Evolutionary conservation across 352 stramenopile genomes (phyloP), one percentile per base, ranked within the genome.

Genomic region (Pythium sp.): DNA sequence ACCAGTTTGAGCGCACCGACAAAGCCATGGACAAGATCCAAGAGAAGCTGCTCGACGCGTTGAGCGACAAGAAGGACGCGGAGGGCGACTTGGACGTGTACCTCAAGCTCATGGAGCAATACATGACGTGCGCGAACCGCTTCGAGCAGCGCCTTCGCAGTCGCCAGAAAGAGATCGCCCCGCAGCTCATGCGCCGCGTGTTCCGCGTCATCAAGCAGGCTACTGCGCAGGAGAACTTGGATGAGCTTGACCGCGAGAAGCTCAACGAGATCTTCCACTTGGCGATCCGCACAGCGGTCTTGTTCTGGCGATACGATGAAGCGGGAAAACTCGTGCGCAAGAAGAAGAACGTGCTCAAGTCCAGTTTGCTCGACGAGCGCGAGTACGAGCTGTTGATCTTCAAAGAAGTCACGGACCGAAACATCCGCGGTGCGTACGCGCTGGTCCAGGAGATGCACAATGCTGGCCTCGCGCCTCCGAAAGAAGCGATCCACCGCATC

Each of bases 361-460:
- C 22, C 1, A 57, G 64, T 4, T 56, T 72, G 34, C 64, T 90
- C 36, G 58, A 74, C 30, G 65, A 64, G 32, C 65, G 72, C 26
- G 84, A 92, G 62, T 92, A 91, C 49, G 86, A 92, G 46, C 72
- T 86, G 46, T 70, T 92, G 47, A 87, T 94, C 58, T 91, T 92
- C 66, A 74, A 82, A 58, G 74, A 79, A 14, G 81, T 85, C 28
- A 79, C 76, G 30, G 72, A 75, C 15, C 68, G 79, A 32, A 76
- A 94, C 46, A 54, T 91, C 12, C 70, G 72, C 6, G 73, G 77
- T 5, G 84, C 84, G 32, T 85, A 82, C 73, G 75, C 75, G 30
- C 64, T 95, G 41, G 62, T 95, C 55, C 83, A 94, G 65, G 82
- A 93, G 62, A 90, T 95, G 83, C 87, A 95, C 69, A 92, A 91